These are phyloP conservation scores for Suhomyces terraborum DNA, from an alignment of 1,139 yeast genomes.

Conservation along the genomic window DNA sequence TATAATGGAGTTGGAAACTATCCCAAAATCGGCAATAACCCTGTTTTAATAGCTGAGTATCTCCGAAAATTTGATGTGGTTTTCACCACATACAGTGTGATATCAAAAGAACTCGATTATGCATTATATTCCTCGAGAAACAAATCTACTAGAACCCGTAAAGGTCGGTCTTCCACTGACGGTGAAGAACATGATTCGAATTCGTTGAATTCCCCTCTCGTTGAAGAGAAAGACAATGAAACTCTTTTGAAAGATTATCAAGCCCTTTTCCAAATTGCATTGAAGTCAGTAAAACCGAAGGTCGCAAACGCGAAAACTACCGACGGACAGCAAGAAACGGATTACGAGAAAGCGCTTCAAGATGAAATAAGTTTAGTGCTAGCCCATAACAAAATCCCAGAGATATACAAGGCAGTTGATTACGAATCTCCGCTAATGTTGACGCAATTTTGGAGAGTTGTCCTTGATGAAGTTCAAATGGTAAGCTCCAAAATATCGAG, in stretches of 20 bases:
- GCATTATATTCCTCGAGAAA: slow-evolving; percentile 69
- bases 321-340: slow-evolving; percentile 31
- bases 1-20: slow-evolving; percentile 62
- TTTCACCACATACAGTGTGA: slow-evolving; percentile 70
- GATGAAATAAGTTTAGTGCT: slow-evolving; percentile 40
- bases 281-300: slow-evolving; percentile 30
- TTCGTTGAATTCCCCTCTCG: too few relatives aligned
- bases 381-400: slow-evolving; percentile 32
- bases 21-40: slow-evolving; percentile 45
- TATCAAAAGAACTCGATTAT: slow-evolving; percentile 76
- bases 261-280: slow-evolving; percentile 33
- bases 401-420: slow-evolving; percentile 37
- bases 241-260: slow-evolving; percentile 27
- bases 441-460: slow-evolving; percentile 86
- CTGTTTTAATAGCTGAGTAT: slow-evolving; percentile 47
- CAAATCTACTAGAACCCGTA: slow-evolving; percentile 49
- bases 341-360: slow-evolving; percentile 39
- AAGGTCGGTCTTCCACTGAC: slow-evolving; percentile 13
- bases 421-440: slow-evolving; percentile 82
- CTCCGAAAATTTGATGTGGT: slow-evolving; percentile 71
- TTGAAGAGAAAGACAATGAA: slow-evolving; percentile 6
- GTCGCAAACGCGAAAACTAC: slow-evolving; percentile 30
- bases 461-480: slow-evolving; percentile 94
- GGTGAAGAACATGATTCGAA: slow-evolving; percentile 3
- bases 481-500: slow-evolving; percentile 72